These are phyloP conservation scores for Microstegium vimineum DNA, from an alignment of 176 grass and related monocot species.

Conservation along the genomic window DNA sequence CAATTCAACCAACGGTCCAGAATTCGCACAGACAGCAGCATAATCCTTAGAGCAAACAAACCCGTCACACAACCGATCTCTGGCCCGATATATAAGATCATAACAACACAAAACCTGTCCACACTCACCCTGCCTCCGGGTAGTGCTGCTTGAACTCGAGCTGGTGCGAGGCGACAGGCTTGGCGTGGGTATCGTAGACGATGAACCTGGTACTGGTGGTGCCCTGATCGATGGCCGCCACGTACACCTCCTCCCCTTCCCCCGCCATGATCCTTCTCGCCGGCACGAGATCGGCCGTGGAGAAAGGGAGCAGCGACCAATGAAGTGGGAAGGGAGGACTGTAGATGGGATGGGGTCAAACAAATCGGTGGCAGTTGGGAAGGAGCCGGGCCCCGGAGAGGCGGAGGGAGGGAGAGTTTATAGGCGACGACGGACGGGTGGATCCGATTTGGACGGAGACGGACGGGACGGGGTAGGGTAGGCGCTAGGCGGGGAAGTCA, in stretches of 20 bases:
- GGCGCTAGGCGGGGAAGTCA: constrained; percentile 44
- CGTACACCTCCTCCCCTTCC: constrained; percentile 51
- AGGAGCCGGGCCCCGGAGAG: constrained; percentile 2
- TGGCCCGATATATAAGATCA: no score
- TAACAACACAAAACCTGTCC: background rate
- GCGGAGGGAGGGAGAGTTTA: constrained; percentile 1
- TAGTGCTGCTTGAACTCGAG: constrained; percentile 97
- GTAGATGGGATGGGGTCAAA: background rate
- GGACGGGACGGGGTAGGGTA: background rate
- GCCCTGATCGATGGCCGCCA: constrained; percentile 88
- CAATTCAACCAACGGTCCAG: background rate
- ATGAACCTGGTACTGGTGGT: constrained; percentile 97
- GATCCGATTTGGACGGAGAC: constrained; percentile 36
- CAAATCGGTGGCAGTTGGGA: constrained; percentile 18
- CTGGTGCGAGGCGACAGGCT: constrained; percentile 78
- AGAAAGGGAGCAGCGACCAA: background rate
- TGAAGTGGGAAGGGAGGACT: background rate
- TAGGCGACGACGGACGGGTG: background rate
- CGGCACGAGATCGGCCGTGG: background rate
- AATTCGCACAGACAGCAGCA: background rate
- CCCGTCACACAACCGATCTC: background rate
- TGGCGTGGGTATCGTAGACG: constrained; percentile 76
- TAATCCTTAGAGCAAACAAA: background rate
- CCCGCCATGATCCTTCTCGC: constrained; percentile 30
- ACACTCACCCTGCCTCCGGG: constrained; percentile 74